Evolutionary conservation across 257 asterid genomes (phyloP).

Genomic region (Orobanche coerulescens): DNA sequence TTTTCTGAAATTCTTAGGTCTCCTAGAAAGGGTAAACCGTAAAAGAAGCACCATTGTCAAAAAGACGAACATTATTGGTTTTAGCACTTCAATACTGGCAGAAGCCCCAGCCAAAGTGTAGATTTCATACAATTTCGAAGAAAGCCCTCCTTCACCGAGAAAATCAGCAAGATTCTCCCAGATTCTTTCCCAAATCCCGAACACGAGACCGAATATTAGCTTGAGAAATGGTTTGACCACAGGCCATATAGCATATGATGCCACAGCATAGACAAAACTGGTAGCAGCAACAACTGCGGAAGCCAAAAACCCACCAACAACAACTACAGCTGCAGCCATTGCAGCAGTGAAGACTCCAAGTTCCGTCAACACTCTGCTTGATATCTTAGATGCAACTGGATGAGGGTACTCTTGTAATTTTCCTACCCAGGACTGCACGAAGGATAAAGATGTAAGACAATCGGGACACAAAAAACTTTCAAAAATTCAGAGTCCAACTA

Average conservation of each 20-base stretch:
- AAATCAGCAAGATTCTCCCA: constrained; percentile 65
- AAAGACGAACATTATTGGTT: constrained; percentile 67
- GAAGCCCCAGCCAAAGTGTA: constrained; percentile 75
- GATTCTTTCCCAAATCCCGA: constrained; percentile 48
- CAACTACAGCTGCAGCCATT: constrained; percentile 73
- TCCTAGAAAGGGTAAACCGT: constrained; percentile 90
- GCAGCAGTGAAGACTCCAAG: constrained; percentile 75
- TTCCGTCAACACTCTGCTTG: constrained; percentile 89
- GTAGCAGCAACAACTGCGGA: constrained; percentile 84
- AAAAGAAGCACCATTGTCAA: constrained; percentile 77
- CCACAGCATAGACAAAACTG: constrained; percentile 49
- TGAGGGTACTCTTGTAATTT: constrained; percentile 76
- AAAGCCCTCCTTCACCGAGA: constrained; percentile 60
- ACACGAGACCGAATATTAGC: constrained; percentile 49
- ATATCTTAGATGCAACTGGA: constrained; percentile 81
- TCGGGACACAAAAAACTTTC: constrained; percentile 10
- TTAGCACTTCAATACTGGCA: constrained; percentile 64
- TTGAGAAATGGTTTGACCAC: constrained; percentile 68
- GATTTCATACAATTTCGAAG: constrained; percentile 52
- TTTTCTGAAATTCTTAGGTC: constrained; percentile 88
- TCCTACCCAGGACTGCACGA: constrained; percentile 75
- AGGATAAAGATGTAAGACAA: constrained; percentile 24
- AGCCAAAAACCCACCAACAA: constrained; percentile 84
- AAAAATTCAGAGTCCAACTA: constrained; percentile 16
- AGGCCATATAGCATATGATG: constrained; percentile 77